A percentile compares a stretch with the other conserved stretches of the same genome.
phyloP scores from a whole-genome alignment of 2,329 filamentous ascomycete species.

The Pseudocercospora ulei region DNA sequence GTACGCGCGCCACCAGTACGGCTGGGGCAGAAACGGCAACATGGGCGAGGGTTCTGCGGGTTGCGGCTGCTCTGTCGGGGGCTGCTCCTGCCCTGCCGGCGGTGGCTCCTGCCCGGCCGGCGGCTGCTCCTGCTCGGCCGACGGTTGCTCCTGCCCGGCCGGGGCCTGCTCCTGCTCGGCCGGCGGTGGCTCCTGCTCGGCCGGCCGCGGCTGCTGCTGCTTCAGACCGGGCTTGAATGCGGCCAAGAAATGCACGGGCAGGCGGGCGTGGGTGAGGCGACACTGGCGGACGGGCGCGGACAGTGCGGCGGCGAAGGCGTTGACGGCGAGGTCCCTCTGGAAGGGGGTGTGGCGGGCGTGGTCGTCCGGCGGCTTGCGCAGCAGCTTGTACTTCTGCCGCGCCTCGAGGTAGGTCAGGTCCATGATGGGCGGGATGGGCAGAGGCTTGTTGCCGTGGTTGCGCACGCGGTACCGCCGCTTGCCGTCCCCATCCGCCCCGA shows the following conservation, averaged over 20 bases:
- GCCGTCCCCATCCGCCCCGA: constrained; percentile 31
- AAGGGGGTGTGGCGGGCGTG: constrained; percentile 42
- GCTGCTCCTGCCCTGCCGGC: background rate
- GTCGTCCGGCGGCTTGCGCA: constrained; percentile 39
- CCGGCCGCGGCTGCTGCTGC: background rate
- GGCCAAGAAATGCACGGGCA: constrained; percentile 57
- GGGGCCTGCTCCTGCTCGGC: constrained; percentile 36
- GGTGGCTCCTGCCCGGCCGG: background rate
- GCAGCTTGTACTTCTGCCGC: constrained; percentile 34
- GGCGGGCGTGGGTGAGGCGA: constrained; percentile 38
- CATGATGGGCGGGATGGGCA: constrained; percentile 45
- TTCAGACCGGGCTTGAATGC: constrained; percentile 44
- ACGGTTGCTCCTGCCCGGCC: constrained; percentile 43
- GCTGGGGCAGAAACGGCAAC: too few species aligned
- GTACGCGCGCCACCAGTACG: too few species aligned
- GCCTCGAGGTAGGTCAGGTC: constrained; percentile 38
- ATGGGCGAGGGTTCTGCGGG: too few species aligned
- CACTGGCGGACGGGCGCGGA: constrained; percentile 53
- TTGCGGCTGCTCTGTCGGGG: constrained; percentile 39
- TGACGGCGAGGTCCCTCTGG: constrained; percentile 50
- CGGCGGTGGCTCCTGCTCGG: background rate
- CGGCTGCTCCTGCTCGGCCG: constrained; percentile 8
- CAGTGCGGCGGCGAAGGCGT: constrained; percentile 56
- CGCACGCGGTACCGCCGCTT: constrained; percentile 32
- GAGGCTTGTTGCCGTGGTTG: constrained; percentile 31